Percentiles rank a stretch among this genome's conserved stretches.
These are phyloP conservation scores for Crepidotus variabilis DNA, from an alignment of 768 basidiomycete species.

Conservation along the genomic window DNA sequence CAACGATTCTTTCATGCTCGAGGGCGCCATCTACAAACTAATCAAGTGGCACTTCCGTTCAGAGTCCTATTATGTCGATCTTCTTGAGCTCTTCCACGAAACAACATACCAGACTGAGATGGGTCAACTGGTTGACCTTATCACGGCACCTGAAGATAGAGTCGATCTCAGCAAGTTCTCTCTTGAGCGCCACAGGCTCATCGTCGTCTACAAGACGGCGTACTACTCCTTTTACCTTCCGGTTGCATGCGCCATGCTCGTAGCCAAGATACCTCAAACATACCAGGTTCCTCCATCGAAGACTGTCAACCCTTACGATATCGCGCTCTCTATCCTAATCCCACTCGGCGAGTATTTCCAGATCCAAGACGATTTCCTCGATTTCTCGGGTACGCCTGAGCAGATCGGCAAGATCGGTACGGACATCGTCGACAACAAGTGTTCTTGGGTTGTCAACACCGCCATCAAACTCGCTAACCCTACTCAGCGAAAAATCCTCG, in stretches of 20 bases:
- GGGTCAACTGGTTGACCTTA: slow-evolving; percentile 93
- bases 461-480: slow-evolving; percentile 60
- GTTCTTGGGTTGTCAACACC: slow-evolving; percentile 92
- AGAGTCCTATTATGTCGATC: slow-evolving; percentile 80
- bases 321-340: slow-evolving; percentile 78
- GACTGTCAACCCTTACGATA: slow-evolving; percentile 54
- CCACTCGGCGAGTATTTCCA: slow-evolving; percentile 99
- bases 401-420: slow-evolving; percentile 96
- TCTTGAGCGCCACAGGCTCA: slow-evolving; percentile 80
- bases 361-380: slow-evolving; percentile 95
- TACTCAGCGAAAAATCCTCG: slow-evolving; percentile 56
- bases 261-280: slow-evolving; percentile 56
- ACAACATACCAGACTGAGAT: slow-evolving; percentile 90
- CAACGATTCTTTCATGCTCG: slow-evolving; percentile 97
- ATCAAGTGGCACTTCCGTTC: slow-evolving; percentile 82
- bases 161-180: slow-evolving; percentile 90
- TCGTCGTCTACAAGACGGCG: slow-evolving; percentile 96
- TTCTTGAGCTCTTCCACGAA: slow-evolving; percentile 92
- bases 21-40: slow-evolving; percentile 87
- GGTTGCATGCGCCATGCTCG: slow-evolving; percentile 89
- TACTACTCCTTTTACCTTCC: slow-evolving; percentile 99
- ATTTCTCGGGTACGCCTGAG: slow-evolving; percentile 87
- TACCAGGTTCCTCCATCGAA: slow-evolving; percentile 28
- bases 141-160: slow-evolving; percentile 88
- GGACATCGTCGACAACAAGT: slow-evolving; percentile 98